A percentile compares a stretch with the other conserved stretches of the same genome.
Conservation (phyloP, 148 eudicot genomes). For the Fagopyrum esculentum region DNA sequence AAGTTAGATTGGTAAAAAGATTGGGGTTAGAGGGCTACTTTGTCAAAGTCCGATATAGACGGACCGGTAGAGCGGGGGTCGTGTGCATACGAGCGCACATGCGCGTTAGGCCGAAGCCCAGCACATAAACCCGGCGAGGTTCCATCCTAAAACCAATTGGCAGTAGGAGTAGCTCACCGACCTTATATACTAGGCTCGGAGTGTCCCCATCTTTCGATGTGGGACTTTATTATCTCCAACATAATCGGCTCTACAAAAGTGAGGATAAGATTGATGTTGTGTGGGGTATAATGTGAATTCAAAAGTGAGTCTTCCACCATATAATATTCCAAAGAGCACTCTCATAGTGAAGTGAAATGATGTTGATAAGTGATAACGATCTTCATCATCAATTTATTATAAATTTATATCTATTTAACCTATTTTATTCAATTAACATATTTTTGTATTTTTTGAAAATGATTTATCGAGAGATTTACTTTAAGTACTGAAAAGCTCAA, state of each 20-base stretch:
- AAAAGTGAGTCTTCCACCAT: conserved; percentile 1
- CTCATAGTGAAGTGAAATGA: conserved; percentile 9
- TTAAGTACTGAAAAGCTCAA: neutral
- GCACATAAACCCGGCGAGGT: no score
- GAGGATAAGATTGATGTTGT: conserved; percentile 5
- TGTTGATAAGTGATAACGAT: conserved; percentile 5
- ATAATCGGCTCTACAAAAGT: neutral
- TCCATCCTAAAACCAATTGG: no score
- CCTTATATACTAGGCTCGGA: no score
- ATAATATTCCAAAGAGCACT: conserved; percentile 10
- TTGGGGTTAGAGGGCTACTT: no score
- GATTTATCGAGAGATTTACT: neutral
- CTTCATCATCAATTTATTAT: neutral
- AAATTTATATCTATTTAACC: neutral
- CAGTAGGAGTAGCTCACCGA: no score
- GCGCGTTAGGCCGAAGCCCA: no score
- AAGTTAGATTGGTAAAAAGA: no score
- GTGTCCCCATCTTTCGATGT: no score
- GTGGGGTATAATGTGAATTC: neutral
- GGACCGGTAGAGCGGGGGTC: no score
- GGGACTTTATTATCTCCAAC: no score
- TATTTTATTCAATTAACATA: neutral
- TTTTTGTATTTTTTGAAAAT: neutral
- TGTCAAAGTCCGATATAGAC: no score
- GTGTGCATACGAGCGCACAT: no score